These are phyloP conservation scores for Wallacemonas sp. DNA, from an alignment of 208 protist species.

Conservation along the genomic window DNA sequence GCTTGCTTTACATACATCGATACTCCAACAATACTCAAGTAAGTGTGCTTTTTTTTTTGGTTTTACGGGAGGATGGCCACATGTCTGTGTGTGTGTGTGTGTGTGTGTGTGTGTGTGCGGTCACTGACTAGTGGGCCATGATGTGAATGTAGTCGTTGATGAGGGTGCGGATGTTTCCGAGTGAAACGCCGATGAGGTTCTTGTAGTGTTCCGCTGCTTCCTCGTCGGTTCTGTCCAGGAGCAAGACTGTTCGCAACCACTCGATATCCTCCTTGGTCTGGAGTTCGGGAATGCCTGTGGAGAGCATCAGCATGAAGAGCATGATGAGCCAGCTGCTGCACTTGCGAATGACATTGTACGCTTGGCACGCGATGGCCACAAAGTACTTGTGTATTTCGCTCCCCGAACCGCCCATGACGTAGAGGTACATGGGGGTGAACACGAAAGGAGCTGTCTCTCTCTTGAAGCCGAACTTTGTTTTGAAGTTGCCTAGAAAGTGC, in stretches of 20 bases:
- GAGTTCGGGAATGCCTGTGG: conserved; percentile 90
- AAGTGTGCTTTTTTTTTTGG: not conserved
- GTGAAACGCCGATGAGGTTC: conserved; percentile 60
- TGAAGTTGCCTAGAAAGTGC: conserved; percentile 97
- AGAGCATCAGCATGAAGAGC: conserved; percentile 91
- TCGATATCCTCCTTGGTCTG: conserved; percentile 77
- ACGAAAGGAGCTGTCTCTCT: conserved; percentile 94
- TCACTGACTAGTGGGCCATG: conserved; percentile 66
- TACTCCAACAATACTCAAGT: not conserved
- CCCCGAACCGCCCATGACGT: conserved; percentile 65
- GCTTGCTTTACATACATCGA: no score
- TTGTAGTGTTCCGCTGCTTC: conserved; percentile 80
- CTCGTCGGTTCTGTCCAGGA: conserved; percentile 58
- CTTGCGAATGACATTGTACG: conserved; percentile 83
- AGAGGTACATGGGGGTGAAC: conserved; percentile 88
- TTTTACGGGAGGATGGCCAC: no score
- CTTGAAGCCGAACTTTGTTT: conserved; percentile 95
- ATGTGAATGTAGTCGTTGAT: conserved; percentile 93
- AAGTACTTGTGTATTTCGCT: conserved; percentile 78
- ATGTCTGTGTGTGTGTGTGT: no score
- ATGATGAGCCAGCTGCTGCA: conserved; percentile 79
- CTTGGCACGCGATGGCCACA: conserved; percentile 61
- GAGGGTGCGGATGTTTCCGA: conserved; percentile 65
- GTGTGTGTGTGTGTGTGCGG: no score
- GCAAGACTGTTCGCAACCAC: conserved; percentile 72